Conservation (phyloP, 176 grass and related monocot genomes). For the Thalia dealbata region DNA sequence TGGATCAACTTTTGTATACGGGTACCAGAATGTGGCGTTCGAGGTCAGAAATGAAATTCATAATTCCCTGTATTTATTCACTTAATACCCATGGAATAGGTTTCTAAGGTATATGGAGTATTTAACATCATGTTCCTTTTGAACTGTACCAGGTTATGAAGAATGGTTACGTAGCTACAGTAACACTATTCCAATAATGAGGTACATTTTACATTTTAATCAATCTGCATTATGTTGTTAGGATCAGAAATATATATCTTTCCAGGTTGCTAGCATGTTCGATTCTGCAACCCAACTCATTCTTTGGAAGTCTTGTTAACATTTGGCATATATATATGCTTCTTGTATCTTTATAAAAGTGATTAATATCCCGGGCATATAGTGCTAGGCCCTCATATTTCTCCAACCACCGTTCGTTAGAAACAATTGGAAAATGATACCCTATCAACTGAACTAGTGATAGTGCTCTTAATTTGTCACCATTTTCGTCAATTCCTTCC, state of each 20-base stretch:
- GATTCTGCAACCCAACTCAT: neutral
- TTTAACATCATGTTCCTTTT: neutral
- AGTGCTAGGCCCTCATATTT: neutral
- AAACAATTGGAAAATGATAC: too few relatives aligned
- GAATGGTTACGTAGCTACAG: conserved; percentile 87
- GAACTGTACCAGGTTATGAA: conserved; percentile 64
- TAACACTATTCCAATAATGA: conserved; percentile 77
- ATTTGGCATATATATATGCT: neutral
- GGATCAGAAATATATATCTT: neutral
- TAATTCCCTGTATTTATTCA: neutral
- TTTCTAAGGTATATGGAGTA: neutral
- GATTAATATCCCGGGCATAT: neutral
- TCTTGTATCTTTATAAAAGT: neutral
- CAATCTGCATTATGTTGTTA: neutral
- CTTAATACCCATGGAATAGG: neutral
- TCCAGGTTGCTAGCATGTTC: neutral
- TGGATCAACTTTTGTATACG: conserved; percentile 95
- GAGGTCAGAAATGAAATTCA: conserved; percentile 32
- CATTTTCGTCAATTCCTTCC: too few relatives aligned
- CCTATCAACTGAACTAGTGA: too few relatives aligned
- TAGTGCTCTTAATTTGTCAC: too few relatives aligned
- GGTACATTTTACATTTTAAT: neutral
- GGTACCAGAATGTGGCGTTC: conserved; percentile 87
- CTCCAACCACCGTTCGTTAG: too few relatives aligned
- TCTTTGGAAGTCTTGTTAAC: neutral